phyloP scores from a whole-genome alignment of 176 grass and related monocot species.

The Oryza brachyantha region DNA sequence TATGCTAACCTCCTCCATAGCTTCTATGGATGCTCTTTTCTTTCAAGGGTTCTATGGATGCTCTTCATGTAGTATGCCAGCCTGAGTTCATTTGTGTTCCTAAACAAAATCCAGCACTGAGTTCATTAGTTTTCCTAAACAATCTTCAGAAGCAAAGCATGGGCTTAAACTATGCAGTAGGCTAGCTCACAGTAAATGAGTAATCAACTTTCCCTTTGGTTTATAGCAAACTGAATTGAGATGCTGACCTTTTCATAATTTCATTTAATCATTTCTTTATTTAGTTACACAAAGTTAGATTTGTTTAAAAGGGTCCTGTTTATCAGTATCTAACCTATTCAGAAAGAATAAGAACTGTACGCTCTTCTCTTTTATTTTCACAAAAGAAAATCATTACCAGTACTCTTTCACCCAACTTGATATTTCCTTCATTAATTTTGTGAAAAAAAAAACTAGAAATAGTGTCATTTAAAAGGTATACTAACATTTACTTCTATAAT shows the following conservation, averaged over 20 bases:
- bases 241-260: background rate
- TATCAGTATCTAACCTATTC: background rate
- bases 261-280: slow-evolving; percentile 8
- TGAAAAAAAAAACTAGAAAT: background rate
- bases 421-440: slow-evolving; percentile 10
- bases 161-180: background rate
- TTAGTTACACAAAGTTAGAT: background rate
- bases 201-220: slow-evolving; percentile 1
- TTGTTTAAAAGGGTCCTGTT: background rate
- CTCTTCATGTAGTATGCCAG: slow-evolving; percentile 22
- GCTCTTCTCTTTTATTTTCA: background rate
- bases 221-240: slow-evolving; percentile 3
- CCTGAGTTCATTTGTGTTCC: slow-evolving; percentile 3
- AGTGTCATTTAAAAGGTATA: background rate
- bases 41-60: background rate
- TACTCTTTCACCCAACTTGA: background rate
- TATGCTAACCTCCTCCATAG: background rate
- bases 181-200: background rate
- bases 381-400: background rate
- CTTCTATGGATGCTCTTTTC: background rate
- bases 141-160: slow-evolving; percentile 20
- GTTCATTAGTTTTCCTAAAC: background rate
- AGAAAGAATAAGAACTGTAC: background rate
- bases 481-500: background rate
- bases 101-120: background rate